Base-by-base conservation (phyloP, 805 yeast genomes). In the Tetrapisispora namnaoensis region DNA sequence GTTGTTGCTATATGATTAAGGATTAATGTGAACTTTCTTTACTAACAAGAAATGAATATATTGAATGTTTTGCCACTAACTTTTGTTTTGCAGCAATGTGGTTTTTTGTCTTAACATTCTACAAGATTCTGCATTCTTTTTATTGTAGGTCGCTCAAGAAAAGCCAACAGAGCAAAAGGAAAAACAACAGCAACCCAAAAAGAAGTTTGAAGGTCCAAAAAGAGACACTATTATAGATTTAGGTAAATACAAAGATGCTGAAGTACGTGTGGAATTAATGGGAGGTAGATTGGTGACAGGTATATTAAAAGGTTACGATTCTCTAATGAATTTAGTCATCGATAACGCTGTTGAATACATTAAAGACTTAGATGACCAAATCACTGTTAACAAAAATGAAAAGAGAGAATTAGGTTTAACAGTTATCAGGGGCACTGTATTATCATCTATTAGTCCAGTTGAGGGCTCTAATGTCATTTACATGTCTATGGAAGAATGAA, bases 201-300 rank as follows among this genome's bases (percentile, higher is more conserved):
- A 65, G 52, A 70, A 69, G 55, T 63, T 73, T 55, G 88, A 82
- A 56, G 80, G 88, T 14, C 98, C 97, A 36, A 86, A 85, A 71
- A 84, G 88, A 67, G 96, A 90, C 53, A 95, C 96, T 21, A 86
- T 90, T 51, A 72, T 88, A 49, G 89, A 90, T 64, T 72, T 93
- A 51, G 78, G 82, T 53, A 83, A 80, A 60, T 86, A 85, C 63
- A 78, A 79, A 58, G 95, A 87, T 62, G 74, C 83, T 56, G 66
- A 74, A 55, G 79, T 91, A 38, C 76, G 82, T 57, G 91, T 90
- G 47, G 82, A 85, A 58, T 80, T 93, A 62, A 76, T 82, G 55
- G 95, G 95, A 13, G 96, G 96, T 7, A 79, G 97, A 61, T 81
- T 82, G 56, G 80, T 85, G n/a, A 72, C 73, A 17, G 99, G 99